Evolutionary conservation across 371 early-diverging fungal species (phyloP), one percentile per base, ranked within the genome.

Genomic region (Circinella minor): DNA sequence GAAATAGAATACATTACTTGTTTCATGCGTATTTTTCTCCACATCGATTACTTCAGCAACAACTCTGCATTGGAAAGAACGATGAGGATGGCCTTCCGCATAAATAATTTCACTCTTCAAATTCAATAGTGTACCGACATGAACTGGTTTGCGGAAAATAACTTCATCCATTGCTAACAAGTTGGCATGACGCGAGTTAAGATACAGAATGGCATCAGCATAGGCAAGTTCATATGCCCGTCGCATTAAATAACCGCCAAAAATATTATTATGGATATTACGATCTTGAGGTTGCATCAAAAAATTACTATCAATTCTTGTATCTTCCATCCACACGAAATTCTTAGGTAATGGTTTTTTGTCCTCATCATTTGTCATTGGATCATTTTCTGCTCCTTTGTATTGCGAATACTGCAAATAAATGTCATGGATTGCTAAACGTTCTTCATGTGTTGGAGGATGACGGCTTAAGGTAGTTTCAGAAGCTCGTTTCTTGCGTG

Each of bases 241-340:
- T 46, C 90, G 88, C 92, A 93, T 91, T 57, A 91, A 69, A 63
- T 90, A 91, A 36, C 93, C 93, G 68, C 98, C 98, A 88, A 98
- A 98, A 54, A 98, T 93, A 76, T 91, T 93, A 72, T 93, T 89
- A 75, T 98, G 96, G 46, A 98, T 90, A 71, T 98, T 98, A 54
- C 97, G 90, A 61, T 95, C 92, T 46, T 94, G 94, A 34, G 94
- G 94, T 66, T 89, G 86, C 91, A 91, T 89, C 39, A 94, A 71
- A 59, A 84, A 83, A 43, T 92, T 86, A 20, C 92, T 89, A 59
- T 93, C 86, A 72, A 93, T 82, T 5, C 74, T 79, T 8, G 97
- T 95, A 68, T 95, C 92, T 20, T 88, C 80, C 90, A 96, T 93
- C 94, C 93, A 96, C 11, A 87, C 76, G 47, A 91, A 77, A 64